phyloP scores from a whole-genome alignment of 768 basidiomycete species.

The Mycena belliarum region DNA sequence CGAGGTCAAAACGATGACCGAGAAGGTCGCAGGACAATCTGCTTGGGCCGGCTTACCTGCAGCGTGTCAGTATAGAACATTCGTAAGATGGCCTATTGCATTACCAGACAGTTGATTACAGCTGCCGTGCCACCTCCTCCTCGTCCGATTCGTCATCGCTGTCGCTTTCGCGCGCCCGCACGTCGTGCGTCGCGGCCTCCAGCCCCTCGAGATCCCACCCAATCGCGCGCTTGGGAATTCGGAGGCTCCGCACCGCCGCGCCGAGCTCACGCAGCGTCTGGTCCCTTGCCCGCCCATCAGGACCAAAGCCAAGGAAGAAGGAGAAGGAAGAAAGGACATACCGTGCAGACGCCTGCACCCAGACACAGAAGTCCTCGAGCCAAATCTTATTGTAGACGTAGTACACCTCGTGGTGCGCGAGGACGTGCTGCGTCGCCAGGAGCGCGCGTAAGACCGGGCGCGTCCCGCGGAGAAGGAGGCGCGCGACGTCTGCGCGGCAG shows the following conservation, averaged over 20 bases:
- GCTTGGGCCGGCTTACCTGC: no score
- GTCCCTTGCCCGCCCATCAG: slow-evolving; percentile 50
- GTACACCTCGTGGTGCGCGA: slow-evolving; percentile 84
- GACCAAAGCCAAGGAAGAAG: neutral
- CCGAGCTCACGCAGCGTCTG: slow-evolving; percentile 50
- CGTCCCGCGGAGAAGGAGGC: slow-evolving; percentile 59
- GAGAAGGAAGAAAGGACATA: slow-evolving; percentile 33
- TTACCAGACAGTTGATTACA: neutral
- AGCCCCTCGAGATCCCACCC: slow-evolving; percentile 74
- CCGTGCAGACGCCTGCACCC: slow-evolving; percentile 73
- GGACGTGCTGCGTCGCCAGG: slow-evolving; percentile 67
- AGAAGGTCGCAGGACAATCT: neutral
- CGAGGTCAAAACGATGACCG: neutral
- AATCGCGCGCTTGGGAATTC: slow-evolving; percentile 53
- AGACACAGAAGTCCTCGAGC: slow-evolving; percentile 84
- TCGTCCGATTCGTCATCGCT: slow-evolving; percentile 67
- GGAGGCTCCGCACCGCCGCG: slow-evolving; percentile 36
- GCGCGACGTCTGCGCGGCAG: slow-evolving; percentile 66
- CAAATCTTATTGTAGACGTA: slow-evolving; percentile 88
- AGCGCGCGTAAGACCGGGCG: slow-evolving; percentile 64
- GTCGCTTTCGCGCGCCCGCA: slow-evolving; percentile 46
- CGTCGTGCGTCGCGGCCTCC: slow-evolving; percentile 53
- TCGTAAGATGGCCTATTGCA: neutral
- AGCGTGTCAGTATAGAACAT: neutral
- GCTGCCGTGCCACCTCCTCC: slow-evolving; percentile 14